These are phyloP conservation scores for Geotrichum carabidarum DNA, from an alignment of 1,139 yeast species.

Conservation along the genomic window DNA sequence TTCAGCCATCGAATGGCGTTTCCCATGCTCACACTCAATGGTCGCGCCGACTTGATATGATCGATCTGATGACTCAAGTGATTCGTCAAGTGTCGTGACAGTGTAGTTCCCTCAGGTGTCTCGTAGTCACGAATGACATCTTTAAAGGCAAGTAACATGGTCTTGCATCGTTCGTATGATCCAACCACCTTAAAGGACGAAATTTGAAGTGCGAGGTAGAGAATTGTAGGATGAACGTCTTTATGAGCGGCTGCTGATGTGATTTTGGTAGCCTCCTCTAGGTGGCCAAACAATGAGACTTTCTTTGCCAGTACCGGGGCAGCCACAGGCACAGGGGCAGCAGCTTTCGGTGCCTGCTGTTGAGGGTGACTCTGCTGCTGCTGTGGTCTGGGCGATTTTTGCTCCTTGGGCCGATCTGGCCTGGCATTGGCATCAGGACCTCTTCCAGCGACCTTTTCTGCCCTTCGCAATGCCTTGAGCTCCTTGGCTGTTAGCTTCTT, in stretches of 20 bases:
- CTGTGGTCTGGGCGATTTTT: conserved; percentile 16
- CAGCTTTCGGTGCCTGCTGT: conserved; percentile 11
- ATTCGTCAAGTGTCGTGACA: conserved; percentile 82
- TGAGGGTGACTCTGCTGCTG: conserved; percentile 11
- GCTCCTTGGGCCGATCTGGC: conserved; percentile 37
- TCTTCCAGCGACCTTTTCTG: conserved; percentile 85
- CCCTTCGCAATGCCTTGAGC: conserved; percentile 78
- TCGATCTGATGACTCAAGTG: conserved; percentile 94
- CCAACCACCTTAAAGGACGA: conserved; percentile 87
- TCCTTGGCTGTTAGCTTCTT: conserved; percentile 64
- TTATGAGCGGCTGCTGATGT: conserved; percentile 39
- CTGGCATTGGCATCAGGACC: conserved; percentile 51
- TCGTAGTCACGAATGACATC: conserved; percentile 71
- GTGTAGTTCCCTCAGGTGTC: conserved; percentile 80
- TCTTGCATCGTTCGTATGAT: conserved; percentile 74
- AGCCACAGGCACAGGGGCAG: conserved; percentile 9
- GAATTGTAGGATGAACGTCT: conserved; percentile 81
- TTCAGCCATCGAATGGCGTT: conserved; percentile 96
- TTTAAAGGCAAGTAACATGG: conserved; percentile 83
- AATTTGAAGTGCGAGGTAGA: conserved; percentile 71
- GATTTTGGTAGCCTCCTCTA: conserved; percentile 51
- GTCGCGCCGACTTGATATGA: conserved; percentile 84
- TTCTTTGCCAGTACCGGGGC: conserved; percentile 31
- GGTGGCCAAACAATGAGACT: conserved; percentile 71
- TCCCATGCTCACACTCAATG: conserved; percentile 92